Evolutionary conservation across 495 filamentous ascomycete genomes (phyloP).

Genomic region (Aspergillus coremiiformis): DNA sequence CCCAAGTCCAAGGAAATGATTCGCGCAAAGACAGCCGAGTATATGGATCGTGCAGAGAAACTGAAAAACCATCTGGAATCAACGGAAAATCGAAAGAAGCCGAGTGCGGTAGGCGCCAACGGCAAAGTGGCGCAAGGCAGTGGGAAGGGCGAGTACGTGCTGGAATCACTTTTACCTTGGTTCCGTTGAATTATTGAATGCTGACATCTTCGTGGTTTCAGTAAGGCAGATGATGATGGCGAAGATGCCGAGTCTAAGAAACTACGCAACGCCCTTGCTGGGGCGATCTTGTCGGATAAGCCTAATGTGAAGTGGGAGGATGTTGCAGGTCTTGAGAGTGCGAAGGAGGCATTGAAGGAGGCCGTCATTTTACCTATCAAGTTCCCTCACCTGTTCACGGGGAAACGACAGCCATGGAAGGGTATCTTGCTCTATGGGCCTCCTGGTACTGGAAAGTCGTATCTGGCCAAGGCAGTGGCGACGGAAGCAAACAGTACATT

Average conservation of each 20-base stretch:
- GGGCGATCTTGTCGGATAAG: slow-evolving; percentile 89
- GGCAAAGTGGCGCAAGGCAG: slow-evolving; percentile 59
- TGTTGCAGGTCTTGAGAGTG: slow-evolving; percentile 89
- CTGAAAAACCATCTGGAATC: slow-evolving; percentile 83
- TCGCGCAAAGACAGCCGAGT: slow-evolving; percentile 81
- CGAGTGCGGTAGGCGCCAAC: slow-evolving; percentile 78
- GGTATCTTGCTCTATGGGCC: slow-evolving; percentile 95
- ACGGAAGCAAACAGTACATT: slow-evolving; percentile 99
- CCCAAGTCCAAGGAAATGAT: slow-evolving; percentile 94
- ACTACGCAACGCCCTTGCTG: slow-evolving; percentile 78
- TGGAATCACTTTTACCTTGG: not conserved
- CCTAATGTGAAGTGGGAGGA: slow-evolving; percentile 97
- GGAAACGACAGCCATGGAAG: slow-evolving; percentile 96
- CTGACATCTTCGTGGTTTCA: slow-evolving; percentile 14
- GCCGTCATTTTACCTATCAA: slow-evolving; percentile 96
- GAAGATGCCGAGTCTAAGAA: slow-evolving; percentile 92
- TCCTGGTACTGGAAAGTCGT: slow-evolving; percentile 94
- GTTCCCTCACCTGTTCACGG: slow-evolving; percentile 94
- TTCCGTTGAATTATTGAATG: not conserved
- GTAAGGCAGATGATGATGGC: slow-evolving; percentile 57
- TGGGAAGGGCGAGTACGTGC: slow-evolving; percentile 55
- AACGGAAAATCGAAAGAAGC: slow-evolving; percentile 66
- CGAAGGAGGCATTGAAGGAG: slow-evolving; percentile 96
- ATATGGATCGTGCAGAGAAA: slow-evolving; percentile 98
- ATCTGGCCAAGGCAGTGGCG: slow-evolving; percentile 93